These are phyloP conservation scores for Coniella vitis DNA, from an alignment of 2,329 filamentous ascomycete species.

Conservation along the genomic window DNA sequence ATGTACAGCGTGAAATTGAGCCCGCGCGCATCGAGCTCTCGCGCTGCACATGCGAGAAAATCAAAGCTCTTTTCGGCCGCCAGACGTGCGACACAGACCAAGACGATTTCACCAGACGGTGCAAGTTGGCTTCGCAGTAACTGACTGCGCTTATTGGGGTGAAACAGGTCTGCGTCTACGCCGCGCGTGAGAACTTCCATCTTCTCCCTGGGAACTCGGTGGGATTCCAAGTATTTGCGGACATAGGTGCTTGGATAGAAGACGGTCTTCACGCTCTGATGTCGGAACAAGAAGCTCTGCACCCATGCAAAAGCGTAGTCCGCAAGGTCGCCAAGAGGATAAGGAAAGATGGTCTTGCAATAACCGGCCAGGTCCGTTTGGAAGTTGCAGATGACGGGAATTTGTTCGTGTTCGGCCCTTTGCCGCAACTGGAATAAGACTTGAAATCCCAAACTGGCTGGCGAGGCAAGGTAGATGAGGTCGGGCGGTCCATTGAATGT, in stretches of 20 bases:
- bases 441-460: conserved; percentile 64
- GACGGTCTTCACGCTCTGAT: conserved; percentile 54
- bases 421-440: conserved; percentile 63
- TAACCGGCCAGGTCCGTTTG: conserved; percentile 67
- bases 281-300: conserved; percentile 60
- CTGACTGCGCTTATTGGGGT: conserved; percentile 45
- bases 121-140: conserved; percentile 47
- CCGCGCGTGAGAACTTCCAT: conserved; percentile 57
- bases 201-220: conserved; percentile 49
- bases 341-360: conserved; percentile 61
- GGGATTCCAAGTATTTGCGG: conserved; percentile 50
- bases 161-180: conserved; percentile 57
- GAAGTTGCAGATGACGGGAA: conserved; percentile 61
- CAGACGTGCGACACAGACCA: conserved; percentile 59
- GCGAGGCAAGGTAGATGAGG: conserved; percentile 63
- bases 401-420: conserved; percentile 44
- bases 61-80: conserved; percentile 67
- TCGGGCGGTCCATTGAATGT: conserved; percentile 56
- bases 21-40: conserved; percentile 45
- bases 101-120: conserved; percentile 55
- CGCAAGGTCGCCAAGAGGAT: conserved; percentile 52
- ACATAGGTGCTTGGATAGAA: conserved; percentile 65
- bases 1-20: conserved; percentile 58
- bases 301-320: conserved; percentile 56
- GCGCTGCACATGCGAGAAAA: conserved; percentile 53